A percentile compares a stretch with the other conserved stretches of the same genome.
Conservation (phyloP, 768 basidiomycete genomes). For the Lentinula guzmanii region DNA sequence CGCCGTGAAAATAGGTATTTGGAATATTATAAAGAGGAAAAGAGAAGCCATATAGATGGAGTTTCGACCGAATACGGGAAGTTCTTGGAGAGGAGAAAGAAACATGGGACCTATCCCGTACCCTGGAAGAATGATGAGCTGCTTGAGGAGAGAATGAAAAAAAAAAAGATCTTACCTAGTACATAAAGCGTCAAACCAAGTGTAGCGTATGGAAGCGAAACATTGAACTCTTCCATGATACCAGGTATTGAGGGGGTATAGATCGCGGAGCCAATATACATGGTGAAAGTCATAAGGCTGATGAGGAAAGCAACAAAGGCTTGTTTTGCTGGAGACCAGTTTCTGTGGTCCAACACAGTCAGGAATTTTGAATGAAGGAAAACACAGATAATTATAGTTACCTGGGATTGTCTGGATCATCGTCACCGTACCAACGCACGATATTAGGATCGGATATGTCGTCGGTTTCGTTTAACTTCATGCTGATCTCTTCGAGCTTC, state of each 20-base stretch:
- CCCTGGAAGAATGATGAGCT: not conserved
- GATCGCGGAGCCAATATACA: slow-evolving; percentile 29
- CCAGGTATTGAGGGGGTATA: slow-evolving; percentile 23
- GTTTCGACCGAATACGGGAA: slow-evolving; percentile 25
- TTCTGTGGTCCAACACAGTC: slow-evolving; percentile 10
- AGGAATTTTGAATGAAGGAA: not conserved
- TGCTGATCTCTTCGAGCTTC: not conserved
- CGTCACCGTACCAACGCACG: slow-evolving; percentile 20
- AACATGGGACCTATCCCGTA: slow-evolving; percentile 22
- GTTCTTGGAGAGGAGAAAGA: slow-evolving; percentile 24
- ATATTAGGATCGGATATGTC: slow-evolving; percentile 12
- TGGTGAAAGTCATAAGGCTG: slow-evolving; percentile 24
- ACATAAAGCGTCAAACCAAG: slow-evolving; percentile 21
- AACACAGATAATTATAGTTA: not conserved
- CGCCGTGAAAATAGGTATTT: slow-evolving; percentile 26
- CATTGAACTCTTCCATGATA: slow-evolving; percentile 4
- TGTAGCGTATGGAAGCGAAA: slow-evolving; percentile 13
- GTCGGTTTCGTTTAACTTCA: not conserved
- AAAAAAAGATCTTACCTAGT: slow-evolving; percentile 12
- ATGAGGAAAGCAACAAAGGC: slow-evolving; percentile 24
- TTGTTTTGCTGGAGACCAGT: slow-evolving; percentile 23
- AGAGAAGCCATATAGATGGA: slow-evolving; percentile 25
- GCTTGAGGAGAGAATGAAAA: not conserved
- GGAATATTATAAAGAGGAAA: slow-evolving; percentile 23
- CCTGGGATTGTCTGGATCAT: slow-evolving; percentile 19